A percentile compares a stretch with the other conserved stretches of the same genome.
phyloP scores from a whole-genome alignment of 2,329 filamentous ascomycete genomes.

The Pestalotiopsis sp. region DNA sequence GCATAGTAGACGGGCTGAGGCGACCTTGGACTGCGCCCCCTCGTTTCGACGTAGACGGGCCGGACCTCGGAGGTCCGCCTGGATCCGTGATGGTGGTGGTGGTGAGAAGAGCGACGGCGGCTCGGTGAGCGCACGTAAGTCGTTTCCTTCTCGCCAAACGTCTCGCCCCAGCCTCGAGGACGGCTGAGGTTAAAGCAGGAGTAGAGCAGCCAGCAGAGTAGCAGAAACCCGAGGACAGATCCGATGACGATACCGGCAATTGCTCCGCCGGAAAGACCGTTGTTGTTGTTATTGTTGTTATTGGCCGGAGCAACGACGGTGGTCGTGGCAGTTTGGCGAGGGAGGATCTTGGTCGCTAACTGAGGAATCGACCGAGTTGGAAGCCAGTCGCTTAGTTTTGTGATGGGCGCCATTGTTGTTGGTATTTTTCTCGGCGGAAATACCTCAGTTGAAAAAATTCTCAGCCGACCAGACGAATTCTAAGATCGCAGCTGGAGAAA shows the following conservation, averaged over 20 bases:
- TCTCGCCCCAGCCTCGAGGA: constrained; percentile 27
- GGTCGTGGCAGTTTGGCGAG: constrained; percentile 28
- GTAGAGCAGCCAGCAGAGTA: constrained; percentile 49
- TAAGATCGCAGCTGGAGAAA: no score
- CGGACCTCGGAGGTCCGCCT: constrained; percentile 9
- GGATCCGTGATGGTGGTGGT: neutral
- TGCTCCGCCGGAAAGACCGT: constrained; percentile 46
- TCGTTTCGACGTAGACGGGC: constrained; percentile 6
- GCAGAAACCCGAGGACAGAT: constrained; percentile 46
- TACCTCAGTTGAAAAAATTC: no score
- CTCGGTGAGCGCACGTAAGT: neutral
- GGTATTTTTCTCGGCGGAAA: neutral
- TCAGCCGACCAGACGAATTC: no score
- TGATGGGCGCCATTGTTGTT: neutral
- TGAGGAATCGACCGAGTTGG: neutral
- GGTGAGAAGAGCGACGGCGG: neutral
- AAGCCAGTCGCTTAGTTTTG: neutral
- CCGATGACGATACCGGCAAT: constrained; percentile 56
- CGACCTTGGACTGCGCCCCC: constrained; percentile 1
- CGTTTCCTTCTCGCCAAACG: constrained; percentile 27
- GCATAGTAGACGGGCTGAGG: constrained; percentile 9
- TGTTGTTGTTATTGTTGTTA: constrained; percentile 20
- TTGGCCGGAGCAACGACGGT: constrained; percentile 26
- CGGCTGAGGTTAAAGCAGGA: constrained; percentile 45
- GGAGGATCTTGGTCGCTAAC: constrained; percentile 15